A percentile compares a stretch with the other conserved stretches of the same genome.
Evolutionary conservation across 345 rosid genomes (phyloP).

Genomic region (Salix suchowensis): DNA sequence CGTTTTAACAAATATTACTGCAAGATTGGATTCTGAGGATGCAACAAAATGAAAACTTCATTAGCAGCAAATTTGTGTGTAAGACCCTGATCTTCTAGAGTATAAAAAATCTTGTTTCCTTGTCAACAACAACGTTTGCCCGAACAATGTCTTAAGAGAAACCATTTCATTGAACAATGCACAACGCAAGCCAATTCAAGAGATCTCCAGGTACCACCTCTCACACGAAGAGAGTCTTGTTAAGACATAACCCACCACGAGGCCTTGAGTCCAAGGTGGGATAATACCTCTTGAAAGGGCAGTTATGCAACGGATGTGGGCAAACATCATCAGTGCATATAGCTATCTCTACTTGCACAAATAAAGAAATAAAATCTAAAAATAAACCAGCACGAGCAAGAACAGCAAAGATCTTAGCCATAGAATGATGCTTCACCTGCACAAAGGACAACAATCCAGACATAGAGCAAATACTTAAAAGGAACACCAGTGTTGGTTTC

Average conservation of each 20-base stretch:
- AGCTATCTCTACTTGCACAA: too few relatives aligned
- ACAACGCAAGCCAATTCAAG: not conserved
- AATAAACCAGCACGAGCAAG: too few relatives aligned
- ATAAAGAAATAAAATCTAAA: too few relatives aligned
- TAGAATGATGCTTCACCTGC: constrained; percentile 20
- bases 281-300: not conserved
- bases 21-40: too few relatives aligned
- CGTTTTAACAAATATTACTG: too few relatives aligned
- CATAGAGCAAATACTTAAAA: constrained; percentile 14
- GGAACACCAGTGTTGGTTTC: constrained; percentile 21
- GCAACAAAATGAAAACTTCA: not conserved
- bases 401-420: too few relatives aligned
- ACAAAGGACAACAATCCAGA: constrained; percentile 27
- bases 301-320: not conserved
- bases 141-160: not conserved
- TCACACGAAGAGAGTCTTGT: not conserved
- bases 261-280: not conserved
- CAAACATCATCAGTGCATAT: too few relatives aligned
- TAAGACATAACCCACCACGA: not conserved
- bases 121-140: not conserved
- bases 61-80: not conserved
- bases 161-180: not conserved
- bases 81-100: not conserved
- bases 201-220: not conserved
- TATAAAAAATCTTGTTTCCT: not conserved